Percentiles rank a stretch among this genome's conserved stretches.
phyloP scores from a whole-genome alignment of 768 basidiomycete genomes.

The Naganishia randhawae region DNA sequence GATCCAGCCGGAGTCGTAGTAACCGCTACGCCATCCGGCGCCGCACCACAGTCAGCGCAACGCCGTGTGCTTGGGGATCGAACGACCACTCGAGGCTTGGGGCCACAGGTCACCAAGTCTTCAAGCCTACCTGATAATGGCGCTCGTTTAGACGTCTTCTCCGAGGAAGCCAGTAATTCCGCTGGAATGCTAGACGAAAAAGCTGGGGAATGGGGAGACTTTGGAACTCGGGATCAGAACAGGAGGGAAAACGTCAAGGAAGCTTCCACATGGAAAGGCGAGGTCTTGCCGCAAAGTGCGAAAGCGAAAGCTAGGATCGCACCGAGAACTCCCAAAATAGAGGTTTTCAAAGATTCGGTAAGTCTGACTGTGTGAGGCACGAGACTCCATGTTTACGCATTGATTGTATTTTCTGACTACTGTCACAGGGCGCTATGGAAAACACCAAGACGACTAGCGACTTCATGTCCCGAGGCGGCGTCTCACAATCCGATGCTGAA shows the following conservation, averaged over 20 bases:
- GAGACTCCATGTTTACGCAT: background rate
- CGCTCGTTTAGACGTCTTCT: constrained; percentile 48
- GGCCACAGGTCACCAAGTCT: background rate
- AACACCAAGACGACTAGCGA: constrained; percentile 36
- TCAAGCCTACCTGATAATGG: constrained; percentile 37
- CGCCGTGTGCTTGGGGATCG: constrained; percentile 6
- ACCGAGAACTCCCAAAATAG: constrained; percentile 51
- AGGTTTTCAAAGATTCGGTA: constrained; percentile 54
- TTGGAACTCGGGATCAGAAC: constrained; percentile 53
- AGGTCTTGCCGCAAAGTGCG: constrained; percentile 50
- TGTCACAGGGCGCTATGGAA: background rate
- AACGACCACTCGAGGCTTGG: background rate
- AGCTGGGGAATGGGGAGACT: constrained; percentile 51
- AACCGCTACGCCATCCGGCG: constrained; percentile 11
- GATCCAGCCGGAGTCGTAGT: constrained; percentile 10
- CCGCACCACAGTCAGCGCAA: background rate
- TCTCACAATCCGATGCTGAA: constrained; percentile 51
- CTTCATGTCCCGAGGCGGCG: constrained; percentile 40
- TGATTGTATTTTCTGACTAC: background rate
- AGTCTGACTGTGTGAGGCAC: constrained; percentile 26
- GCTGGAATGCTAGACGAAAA: constrained; percentile 31
- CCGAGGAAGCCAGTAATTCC: constrained; percentile 35
- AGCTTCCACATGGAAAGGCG: constrained; percentile 52
- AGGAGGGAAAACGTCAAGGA: constrained; percentile 54
- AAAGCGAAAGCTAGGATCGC: constrained; percentile 38